Conservation (phyloP, 768 basidiomycete species). For the Agrocybe praecox region DNA sequence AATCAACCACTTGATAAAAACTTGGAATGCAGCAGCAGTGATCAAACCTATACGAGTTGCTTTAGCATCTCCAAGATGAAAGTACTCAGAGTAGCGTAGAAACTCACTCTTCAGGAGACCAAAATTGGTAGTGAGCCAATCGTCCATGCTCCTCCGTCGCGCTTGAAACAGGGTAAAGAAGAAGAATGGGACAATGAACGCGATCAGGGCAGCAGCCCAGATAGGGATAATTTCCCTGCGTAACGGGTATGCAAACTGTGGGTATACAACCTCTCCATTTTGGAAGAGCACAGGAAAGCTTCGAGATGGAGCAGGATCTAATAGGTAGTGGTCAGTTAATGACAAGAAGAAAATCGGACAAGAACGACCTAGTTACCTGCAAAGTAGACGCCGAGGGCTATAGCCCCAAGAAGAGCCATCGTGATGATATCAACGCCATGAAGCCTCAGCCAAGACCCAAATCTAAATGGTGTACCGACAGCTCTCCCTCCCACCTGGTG, state of each 20-base stretch:
- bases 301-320: slow-evolving; percentile 44
- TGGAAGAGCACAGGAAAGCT: slow-evolving; percentile 46
- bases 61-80: background rate
- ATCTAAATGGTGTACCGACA: slow-evolving; percentile 29
- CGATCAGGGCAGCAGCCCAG: slow-evolving; percentile 52
- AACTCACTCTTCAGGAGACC: slow-evolving; percentile 55
- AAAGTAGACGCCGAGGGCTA: slow-evolving; percentile 54
- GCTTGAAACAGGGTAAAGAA: slow-evolving; percentile 59
- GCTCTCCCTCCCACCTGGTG: slow-evolving; percentile 8
- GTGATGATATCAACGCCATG: slow-evolving; percentile 56
- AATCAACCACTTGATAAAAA: slow-evolving; percentile 59
- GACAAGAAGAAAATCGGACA: background rate
- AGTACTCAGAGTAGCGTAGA: background rate
- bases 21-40: slow-evolving; percentile 37
- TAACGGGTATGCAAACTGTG: slow-evolving; percentile 52
- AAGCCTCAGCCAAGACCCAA: slow-evolving; percentile 44
- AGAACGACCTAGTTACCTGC: slow-evolving; percentile 33
- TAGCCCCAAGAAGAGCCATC: slow-evolving; percentile 59
- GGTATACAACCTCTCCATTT: slow-evolving; percentile 53
- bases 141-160: slow-evolving; percentile 44
- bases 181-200: slow-evolving; percentile 56
- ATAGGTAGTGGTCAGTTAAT: slow-evolving; percentile 4
- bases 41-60: slow-evolving; percentile 22
- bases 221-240: slow-evolving; percentile 58
- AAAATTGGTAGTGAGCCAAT: slow-evolving; percentile 52